These are phyloP conservation scores for Exophiala alcalophila DNA, from an alignment of 2,329 filamentous ascomycete species.

Conservation along the genomic window DNA sequence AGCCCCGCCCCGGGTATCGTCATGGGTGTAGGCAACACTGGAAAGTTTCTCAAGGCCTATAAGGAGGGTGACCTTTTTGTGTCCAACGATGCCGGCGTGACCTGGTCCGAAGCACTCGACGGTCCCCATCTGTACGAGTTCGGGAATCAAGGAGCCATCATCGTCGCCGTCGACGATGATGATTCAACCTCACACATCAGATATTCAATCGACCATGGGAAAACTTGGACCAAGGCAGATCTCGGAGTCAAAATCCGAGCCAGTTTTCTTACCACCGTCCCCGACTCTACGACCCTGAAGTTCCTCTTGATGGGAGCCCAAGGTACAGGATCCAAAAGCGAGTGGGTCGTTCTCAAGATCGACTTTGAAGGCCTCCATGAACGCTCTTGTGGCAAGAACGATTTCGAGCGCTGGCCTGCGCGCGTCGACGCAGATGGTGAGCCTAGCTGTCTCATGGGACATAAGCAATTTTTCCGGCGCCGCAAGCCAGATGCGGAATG, in stretches of 20 bases:
- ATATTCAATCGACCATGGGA: conserved; percentile 88
- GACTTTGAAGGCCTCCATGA: conserved; percentile 82
- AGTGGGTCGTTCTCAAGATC: conserved; percentile 68
- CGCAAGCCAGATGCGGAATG: conserved; percentile 86
- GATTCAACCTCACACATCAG: conserved; percentile 60
- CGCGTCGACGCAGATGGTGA: conserved; percentile 76
- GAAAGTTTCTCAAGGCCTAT: conserved; percentile 68
- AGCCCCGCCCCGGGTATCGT: conserved; percentile 89
- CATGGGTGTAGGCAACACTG: conserved; percentile 91
- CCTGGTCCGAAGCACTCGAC: conserved; percentile 70
- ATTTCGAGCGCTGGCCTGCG: conserved; percentile 87
- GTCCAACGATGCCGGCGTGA: conserved; percentile 85
- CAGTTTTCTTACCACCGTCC: conserved; percentile 76
- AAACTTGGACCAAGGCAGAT: conserved; percentile 71
- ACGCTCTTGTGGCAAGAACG: conserved; percentile 68
- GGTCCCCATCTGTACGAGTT: conserved; percentile 95
- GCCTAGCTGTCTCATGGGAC: conserved; percentile 89
- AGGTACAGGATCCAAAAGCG: conserved; percentile 50
- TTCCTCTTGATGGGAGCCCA: conserved; percentile 72
- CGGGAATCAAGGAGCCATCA: conserved; percentile 84
- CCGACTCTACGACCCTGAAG: conserved; percentile 88
- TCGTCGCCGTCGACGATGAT: conserved; percentile 75
- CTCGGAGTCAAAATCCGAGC: conserved; percentile 69
- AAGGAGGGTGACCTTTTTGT: conserved; percentile 76
- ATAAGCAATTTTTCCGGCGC: conserved; percentile 80